Conservation (phyloP, 108 stramenopile species). For the Fistulifera pelliculosa region DNA sequence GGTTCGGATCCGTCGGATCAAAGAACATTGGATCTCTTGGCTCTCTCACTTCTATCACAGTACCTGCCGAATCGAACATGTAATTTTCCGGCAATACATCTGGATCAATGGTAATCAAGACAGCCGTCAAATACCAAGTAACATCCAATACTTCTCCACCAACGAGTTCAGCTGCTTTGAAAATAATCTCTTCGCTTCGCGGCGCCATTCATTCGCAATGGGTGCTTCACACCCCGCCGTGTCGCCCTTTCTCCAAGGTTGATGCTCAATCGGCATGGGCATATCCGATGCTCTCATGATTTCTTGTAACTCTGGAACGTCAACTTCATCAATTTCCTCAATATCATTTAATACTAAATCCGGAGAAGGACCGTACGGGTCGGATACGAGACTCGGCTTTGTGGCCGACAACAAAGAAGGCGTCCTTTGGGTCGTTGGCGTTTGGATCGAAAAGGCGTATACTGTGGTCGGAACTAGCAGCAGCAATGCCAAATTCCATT, state of each 20-base stretch:
- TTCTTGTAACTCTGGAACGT: constrained; percentile 24
- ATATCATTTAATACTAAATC: constrained; percentile 2
- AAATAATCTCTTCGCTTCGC: constrained; percentile 57
- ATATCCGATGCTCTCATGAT: constrained; percentile 16
- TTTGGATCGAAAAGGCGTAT: too few relatives aligned
- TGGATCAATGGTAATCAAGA: constrained; percentile 49
- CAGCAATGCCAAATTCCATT: too few relatives aligned
- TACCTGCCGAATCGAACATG: constrained; percentile 30
- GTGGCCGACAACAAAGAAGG: too few relatives aligned
- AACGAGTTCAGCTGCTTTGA: constrained; percentile 32
- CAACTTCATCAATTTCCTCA: constrained; percentile 17
- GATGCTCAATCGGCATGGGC: constrained; percentile 60
- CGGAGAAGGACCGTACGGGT: constrained; percentile 37
- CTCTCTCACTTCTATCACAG: constrained; percentile 42
- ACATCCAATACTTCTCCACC: constrained; percentile 58
- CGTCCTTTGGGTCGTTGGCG: too few relatives aligned
- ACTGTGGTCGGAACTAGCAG: too few relatives aligned
- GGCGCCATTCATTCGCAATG: constrained; percentile 59
- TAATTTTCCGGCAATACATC: constrained; percentile 10
- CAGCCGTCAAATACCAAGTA: constrained; percentile 70
- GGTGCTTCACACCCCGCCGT: constrained; percentile 78
- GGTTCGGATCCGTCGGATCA: constrained; percentile 62
- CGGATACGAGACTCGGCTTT: constrained; percentile 20
- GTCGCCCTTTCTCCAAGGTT: constrained; percentile 77
- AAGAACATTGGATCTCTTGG: constrained; percentile 28